phyloP scores from a whole-genome alignment of 1,139 yeast genomes.

The Oligophagozyma castellii region DNA sequence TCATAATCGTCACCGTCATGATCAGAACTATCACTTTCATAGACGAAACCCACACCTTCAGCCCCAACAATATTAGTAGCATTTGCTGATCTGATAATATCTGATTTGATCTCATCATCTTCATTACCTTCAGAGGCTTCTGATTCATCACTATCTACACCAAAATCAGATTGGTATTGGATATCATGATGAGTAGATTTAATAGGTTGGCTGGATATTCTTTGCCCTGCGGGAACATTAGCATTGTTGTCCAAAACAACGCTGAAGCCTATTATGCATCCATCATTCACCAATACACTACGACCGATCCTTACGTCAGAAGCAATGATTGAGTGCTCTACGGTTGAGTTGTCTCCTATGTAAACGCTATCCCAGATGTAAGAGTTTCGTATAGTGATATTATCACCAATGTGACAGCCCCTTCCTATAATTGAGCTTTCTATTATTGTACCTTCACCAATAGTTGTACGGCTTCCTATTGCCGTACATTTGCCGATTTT shows the following conservation, averaged over 20 bases:
- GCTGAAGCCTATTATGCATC: constrained; percentile 66
- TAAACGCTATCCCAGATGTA: constrained; percentile 77
- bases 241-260: constrained; percentile 48
- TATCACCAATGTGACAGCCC: constrained; percentile 69
- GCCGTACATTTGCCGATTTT: constrained; percentile 62
- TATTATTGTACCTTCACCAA: constrained; percentile 43
- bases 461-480: constrained; percentile 59
- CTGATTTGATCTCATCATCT: constrained; percentile 5
- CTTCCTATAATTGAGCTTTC: constrained; percentile 71
- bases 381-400: constrained; percentile 55
- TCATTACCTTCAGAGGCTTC: constrained; percentile 12
- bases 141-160: constrained; percentile 15
- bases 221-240: constrained; percentile 34
- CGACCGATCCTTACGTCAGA: constrained; percentile 41
- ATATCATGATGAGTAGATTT: constrained; percentile 8
- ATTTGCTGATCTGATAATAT: constrained; percentile 5
- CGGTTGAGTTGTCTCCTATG: constrained; percentile 49
- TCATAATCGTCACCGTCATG: constrained; percentile 26
- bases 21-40: constrained; percentile 36
- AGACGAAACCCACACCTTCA: constrained; percentile 47
- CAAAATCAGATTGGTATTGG: constrained; percentile 14
- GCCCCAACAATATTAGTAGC: constrained; percentile 39
- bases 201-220: constrained; percentile 35
- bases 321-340: constrained; percentile 60
- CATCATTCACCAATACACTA: constrained; percentile 41